These are phyloP conservation scores for Magnolia changhungtana DNA, from an alignment of 164 flowering plant species.

Conservation along the genomic window DNA sequence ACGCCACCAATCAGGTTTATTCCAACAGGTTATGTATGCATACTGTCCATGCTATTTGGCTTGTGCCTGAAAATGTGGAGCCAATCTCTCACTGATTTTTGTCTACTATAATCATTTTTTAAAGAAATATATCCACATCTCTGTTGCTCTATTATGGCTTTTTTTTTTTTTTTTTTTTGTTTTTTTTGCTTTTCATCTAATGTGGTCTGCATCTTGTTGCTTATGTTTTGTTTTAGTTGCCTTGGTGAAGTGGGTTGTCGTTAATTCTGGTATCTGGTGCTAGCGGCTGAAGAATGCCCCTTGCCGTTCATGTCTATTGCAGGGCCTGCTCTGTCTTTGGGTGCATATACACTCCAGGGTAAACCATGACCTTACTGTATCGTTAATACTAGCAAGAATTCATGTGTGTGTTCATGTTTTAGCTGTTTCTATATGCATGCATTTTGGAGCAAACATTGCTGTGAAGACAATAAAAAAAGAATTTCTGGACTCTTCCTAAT, in stretches of 20 bases:
- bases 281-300: neutral
- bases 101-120: neutral
- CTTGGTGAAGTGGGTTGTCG: neutral
- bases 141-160: neutral
- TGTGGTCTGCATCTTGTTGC: constrained; percentile 2
- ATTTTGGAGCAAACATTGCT: too few species aligned
- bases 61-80: constrained; percentile 5
- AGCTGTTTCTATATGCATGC: too few species aligned
- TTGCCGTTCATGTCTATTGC: neutral
- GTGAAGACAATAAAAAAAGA: too few species aligned
- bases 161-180: neutral
- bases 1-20: neutral
- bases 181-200: neutral
- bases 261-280: neutral
- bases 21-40: constrained; percentile 7
- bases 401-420: too few species aligned
- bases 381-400: neutral
- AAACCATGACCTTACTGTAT: constrained; percentile 2
- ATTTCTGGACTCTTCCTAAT: too few species aligned
- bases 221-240: neutral
- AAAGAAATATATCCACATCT: constrained; percentile 1
- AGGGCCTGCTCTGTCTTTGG: neutral
- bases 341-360: neutral
- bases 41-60: neutral
- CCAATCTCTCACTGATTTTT: neutral